Conservation (phyloP, 805 yeast species). For the Candida jianshihensis region DNA sequence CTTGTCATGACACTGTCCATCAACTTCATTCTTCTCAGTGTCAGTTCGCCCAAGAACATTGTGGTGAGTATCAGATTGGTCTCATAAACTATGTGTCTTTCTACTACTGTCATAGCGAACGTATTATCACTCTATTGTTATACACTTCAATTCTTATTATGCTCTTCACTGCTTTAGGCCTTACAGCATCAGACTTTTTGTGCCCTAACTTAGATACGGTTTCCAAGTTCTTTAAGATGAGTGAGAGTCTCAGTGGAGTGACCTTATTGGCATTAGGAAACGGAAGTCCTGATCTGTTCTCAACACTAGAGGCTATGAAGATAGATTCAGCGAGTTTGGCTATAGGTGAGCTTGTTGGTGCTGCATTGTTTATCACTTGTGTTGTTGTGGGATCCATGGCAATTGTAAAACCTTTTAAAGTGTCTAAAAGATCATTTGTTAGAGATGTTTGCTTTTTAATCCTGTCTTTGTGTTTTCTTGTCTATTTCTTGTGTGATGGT, state of each 20-base stretch:
- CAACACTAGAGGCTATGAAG: conserved; percentile 78
- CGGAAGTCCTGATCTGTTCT: conserved; percentile 84
- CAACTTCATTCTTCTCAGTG: conserved; percentile 14
- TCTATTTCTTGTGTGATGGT: conserved; percentile 53
- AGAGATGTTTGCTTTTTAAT: conserved; percentile 54
- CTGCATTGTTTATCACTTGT: conserved; percentile 76
- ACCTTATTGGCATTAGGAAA: conserved; percentile 89
- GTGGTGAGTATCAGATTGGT: conserved; percentile 21
- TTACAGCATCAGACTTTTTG: conserved; percentile 76
- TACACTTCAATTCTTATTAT: conserved; percentile 20
- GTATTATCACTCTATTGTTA: conserved; percentile 2
- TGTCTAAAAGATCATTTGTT: conserved; percentile 27
- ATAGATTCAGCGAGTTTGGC: conserved; percentile 70
- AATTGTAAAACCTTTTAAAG: conserved; percentile 59
- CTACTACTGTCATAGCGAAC: conserved; percentile 15
- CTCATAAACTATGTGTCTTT: conserved; percentile 16
- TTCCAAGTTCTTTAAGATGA: conserved; percentile 53
- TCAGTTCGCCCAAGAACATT: conserved; percentile 11
- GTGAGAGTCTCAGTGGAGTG: conserved; percentile 80
- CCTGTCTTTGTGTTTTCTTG: conserved; percentile 37
- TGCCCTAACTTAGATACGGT: conserved; percentile 75
- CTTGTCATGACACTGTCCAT: conserved; percentile 15
- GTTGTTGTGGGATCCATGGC: conserved; percentile 84
- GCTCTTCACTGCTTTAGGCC: conserved; percentile 63
- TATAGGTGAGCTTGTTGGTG: conserved; percentile 85